Evolutionary conservation across 805 yeast species (phyloP).

Genomic region (Cyberlindnera galapagoensis): DNA sequence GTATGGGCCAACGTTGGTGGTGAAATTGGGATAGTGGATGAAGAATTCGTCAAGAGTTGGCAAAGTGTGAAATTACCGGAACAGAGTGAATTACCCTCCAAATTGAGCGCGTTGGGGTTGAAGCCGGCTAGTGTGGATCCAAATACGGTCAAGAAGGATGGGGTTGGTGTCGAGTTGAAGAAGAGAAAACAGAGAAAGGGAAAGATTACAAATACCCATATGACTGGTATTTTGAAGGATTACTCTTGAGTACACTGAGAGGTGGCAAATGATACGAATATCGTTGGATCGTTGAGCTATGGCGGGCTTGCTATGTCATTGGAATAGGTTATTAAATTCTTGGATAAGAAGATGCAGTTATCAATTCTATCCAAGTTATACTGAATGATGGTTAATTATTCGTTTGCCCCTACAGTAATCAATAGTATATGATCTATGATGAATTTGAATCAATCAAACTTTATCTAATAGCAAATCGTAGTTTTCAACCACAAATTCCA

Average conservation of each 20-base stretch:
- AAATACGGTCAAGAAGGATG: constrained; percentile 70
- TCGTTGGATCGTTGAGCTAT: not conserved
- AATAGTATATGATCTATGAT: not conserved
- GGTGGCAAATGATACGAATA: not conserved
- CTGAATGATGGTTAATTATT: not conserved
- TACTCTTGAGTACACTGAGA: no score
- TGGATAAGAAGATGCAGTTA: not conserved
- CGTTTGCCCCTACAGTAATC: not conserved
- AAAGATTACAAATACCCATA: constrained; percentile 91
- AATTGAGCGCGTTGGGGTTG: constrained; percentile 74
- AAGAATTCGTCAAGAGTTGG: constrained; percentile 83
- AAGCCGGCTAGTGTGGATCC: constrained; percentile 99
- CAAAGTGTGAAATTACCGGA: constrained; percentile 70
- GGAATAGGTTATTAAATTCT: not conserved
- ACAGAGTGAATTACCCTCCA: constrained; percentile 71
- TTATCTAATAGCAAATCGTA: no score
- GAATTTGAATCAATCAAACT: no score
- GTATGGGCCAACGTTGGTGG: constrained; percentile 89
- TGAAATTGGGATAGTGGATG: constrained; percentile 62
- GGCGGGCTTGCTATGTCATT: not conserved
- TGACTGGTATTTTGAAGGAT: constrained; percentile 92
- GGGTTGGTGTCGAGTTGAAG: constrained; percentile 44
- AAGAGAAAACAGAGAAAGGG: constrained; percentile 92
- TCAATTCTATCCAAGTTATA: not conserved
- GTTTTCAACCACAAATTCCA: no score